phyloP scores from a whole-genome alignment of 2,329 filamentous ascomycete species.

The Aureobasidium mangrovei region DNA sequence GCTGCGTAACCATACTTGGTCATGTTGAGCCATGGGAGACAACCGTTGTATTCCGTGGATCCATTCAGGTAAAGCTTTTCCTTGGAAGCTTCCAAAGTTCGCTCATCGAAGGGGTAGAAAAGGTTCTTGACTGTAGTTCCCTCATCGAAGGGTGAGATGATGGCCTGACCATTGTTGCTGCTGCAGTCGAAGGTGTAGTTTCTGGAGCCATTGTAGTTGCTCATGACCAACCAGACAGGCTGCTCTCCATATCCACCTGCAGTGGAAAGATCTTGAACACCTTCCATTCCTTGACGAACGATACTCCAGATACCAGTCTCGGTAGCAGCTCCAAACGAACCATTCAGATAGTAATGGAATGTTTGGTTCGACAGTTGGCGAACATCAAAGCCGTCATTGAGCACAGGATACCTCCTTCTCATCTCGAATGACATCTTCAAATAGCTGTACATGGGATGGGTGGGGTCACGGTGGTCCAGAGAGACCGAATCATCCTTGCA shows the following conservation, averaged over 20 bases:
- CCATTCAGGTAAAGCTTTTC: slow-evolving; percentile 41
- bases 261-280: slow-evolving; percentile 43
- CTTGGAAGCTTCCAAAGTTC: slow-evolving; percentile 40
- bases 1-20: slow-evolving; percentile 50
- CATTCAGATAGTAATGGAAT: slow-evolving; percentile 41
- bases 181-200: slow-evolving; percentile 51
- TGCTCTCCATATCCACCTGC: slow-evolving; percentile 24
- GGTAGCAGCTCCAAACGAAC: slow-evolving; percentile 44
- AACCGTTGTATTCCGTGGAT: slow-evolving; percentile 45
- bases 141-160: slow-evolving; percentile 48
- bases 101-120: slow-evolving; percentile 53
- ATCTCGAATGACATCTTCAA: slow-evolving; percentile 55
- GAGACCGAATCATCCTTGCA: slow-evolving; percentile 50
- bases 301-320: slow-evolving; percentile 55
- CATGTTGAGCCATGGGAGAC: slow-evolving; percentile 45
- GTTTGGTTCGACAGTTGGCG: slow-evolving; percentile 50
- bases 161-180: slow-evolving; percentile 36
- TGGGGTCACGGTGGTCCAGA: slow-evolving; percentile 54
- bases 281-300: slow-evolving; percentile 36
- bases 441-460: slow-evolving; percentile 52
- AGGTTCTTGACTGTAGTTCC: slow-evolving; percentile 52
- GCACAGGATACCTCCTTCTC: slow-evolving; percentile 45
- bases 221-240: slow-evolving; percentile 44
- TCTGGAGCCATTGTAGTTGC: slow-evolving; percentile 40
- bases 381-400: slow-evolving; percentile 52